Conservation (phyloP, 1,284 basidiomycete species). For the Sanghuangporus weigelae region DNA sequence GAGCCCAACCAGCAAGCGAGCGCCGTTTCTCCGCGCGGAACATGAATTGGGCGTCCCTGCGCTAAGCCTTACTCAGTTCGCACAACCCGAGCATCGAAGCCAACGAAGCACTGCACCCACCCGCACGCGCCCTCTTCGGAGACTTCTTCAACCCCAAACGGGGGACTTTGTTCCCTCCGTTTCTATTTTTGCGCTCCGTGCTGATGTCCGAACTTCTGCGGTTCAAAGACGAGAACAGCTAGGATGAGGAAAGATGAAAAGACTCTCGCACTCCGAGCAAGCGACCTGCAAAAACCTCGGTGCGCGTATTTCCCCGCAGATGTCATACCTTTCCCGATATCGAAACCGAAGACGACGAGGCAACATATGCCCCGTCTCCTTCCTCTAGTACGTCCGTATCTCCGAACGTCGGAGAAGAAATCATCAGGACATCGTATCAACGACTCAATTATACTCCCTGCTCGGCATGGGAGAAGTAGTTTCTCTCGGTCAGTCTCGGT, state of each 20-base stretch:
- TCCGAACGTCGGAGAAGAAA: not conserved
- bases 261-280: not conserved
- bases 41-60: not conserved
- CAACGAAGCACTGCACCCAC: not conserved
- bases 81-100: not conserved
- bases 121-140: too few relatives aligned
- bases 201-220: not conserved
- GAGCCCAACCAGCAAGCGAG: not conserved
- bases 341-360: not conserved
- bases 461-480: not conserved
- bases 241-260: not conserved
- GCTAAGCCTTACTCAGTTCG: not conserved
- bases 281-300: not conserved
- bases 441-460: not conserved
- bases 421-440: not conserved
- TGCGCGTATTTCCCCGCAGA: constrained; percentile 4
- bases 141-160: not conserved
- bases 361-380: not conserved
- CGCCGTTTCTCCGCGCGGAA: not conserved
- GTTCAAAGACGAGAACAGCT: not conserved
- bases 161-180: not conserved
- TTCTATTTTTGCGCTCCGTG: not conserved
- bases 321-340: not conserved
- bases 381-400: not conserved
- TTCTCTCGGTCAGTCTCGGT: not conserved